Conservation (phyloP, 2,329 filamentous ascomycete species). For the Paramyrothecium roridum region DNA sequence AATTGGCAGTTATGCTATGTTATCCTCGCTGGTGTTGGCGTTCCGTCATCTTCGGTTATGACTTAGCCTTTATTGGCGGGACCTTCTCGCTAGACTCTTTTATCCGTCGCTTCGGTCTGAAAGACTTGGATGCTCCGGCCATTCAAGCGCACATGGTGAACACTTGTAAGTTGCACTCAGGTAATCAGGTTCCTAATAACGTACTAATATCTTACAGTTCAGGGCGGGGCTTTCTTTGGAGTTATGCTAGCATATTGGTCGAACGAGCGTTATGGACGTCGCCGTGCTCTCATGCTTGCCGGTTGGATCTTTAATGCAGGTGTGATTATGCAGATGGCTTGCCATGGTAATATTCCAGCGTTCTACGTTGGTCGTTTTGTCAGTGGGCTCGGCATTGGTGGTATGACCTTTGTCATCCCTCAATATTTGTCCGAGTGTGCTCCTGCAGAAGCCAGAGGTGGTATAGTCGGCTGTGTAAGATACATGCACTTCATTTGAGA, state of each 20-base stretch:
- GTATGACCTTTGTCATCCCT: conserved; percentile 48
- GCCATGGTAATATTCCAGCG: conserved; percentile 51
- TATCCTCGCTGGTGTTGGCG: too few relatives aligned
- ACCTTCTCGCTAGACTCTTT: conserved; percentile 8
- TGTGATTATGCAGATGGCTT: conserved; percentile 46
- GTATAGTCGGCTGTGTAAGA: conserved; percentile 46
- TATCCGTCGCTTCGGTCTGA: conserved; percentile 5
- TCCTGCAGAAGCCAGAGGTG: conserved; percentile 46
- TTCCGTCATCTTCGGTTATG: conserved; percentile 5
- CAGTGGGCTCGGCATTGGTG: conserved; percentile 47
- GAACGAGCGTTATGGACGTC: not conserved
- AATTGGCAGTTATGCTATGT: too few relatives aligned
- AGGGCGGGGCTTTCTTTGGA: not conserved
- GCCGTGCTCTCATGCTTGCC: conserved; percentile 19
- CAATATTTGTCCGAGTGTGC: conserved; percentile 57
- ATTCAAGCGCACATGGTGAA: too few relatives aligned
- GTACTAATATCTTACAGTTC: conserved; percentile 7
- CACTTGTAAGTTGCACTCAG: too few relatives aligned
- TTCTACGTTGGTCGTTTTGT: conserved; percentile 52
- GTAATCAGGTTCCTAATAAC: conserved; percentile 6
- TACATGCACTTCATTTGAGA: too few relatives aligned
- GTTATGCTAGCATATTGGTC: not conserved
- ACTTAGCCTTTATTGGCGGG: conserved; percentile 9
- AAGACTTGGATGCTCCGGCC: not conserved
- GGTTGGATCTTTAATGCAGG: conserved; percentile 46